phyloP scores from a whole-genome alignment of 139 green algal genomes.

The Eudorina sp. region DNA sequence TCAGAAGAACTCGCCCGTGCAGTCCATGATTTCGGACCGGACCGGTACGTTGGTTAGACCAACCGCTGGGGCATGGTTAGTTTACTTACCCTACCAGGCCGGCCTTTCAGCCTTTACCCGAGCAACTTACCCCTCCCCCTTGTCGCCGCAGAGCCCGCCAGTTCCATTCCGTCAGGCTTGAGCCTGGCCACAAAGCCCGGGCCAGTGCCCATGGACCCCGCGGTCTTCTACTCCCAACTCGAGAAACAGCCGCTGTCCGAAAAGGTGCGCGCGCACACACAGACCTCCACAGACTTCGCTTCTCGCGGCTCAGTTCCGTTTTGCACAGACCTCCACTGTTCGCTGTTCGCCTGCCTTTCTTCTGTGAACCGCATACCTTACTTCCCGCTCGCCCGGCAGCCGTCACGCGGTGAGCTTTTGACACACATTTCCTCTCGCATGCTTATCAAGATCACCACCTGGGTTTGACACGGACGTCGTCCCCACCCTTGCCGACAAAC shows the following conservation, averaged over 20 bases:
- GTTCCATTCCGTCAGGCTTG: not conserved
- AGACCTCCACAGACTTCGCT: too few species aligned
- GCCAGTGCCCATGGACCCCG: not conserved
- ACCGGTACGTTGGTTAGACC: not conserved
- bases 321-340: too few species aligned
- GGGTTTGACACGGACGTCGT: not conserved
- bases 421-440: not conserved
- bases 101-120: too few species aligned
- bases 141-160: not conserved
- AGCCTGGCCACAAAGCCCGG: not conserved
- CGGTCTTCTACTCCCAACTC: slow-evolving; percentile 12
- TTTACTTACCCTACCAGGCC: too few species aligned
- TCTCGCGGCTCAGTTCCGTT: too few species aligned
- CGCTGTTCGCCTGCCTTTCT: too few species aligned
- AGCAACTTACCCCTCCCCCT: not conserved
- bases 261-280: slow-evolving; percentile 20
- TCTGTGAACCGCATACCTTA: too few species aligned
- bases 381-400: too few species aligned
- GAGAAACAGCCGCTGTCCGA: slow-evolving; percentile 20
- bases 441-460: not conserved
- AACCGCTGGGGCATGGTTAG: too few species aligned
- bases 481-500: too few species aligned
- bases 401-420: too few species aligned
- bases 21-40: not conserved
- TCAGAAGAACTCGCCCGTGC: slow-evolving; percentile 13